Evolutionary conservation across 441 rosid genomes (phyloP), one percentile per base, ranked within the genome.

Genomic region (Erysimum pusillum): DNA sequence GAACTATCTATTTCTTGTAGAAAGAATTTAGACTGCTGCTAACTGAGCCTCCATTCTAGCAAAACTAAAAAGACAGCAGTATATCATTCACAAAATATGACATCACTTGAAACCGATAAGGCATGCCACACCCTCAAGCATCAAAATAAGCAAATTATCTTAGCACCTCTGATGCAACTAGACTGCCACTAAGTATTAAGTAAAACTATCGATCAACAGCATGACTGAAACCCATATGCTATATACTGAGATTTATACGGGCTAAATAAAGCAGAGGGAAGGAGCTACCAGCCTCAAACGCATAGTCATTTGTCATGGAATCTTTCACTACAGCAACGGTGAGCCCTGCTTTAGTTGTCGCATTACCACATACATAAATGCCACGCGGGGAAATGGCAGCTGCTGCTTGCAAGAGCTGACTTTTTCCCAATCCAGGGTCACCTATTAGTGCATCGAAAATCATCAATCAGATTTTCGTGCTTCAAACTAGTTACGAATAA

Each of bases 311-410:
- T 75, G 98, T 90, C 88, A 88, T 76, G 60, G 98, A 80, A 79
- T 96, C 99, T 89, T 88, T 96, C 68, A 96, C 97, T 44, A 96
- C 97, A 79, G 99, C 98, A 63, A 96, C 99, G 41, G 99, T 96
- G 73, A 93, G 97, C 76, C 98, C 99, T 76, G 98, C 99, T 72
- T 86, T 93, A 67, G 99, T 96, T 39, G 98, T 92, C 61, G 92
- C 96, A 87, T 93, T 96, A 67, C 99, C 98, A 83, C 99, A 96
- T 32, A 96, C 99, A 83, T 93, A 93, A 71, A 96, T 93, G 62
- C 99, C 99, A 68, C 99, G 94, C 39, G 99, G 97, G 72, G 98
- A 91, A 83, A 96, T 80, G 75, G 94, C 85, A 46, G 98, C 90
- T 53, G 98, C 99, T 71, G 99, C 98, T 91, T 96, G 99, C 76